A percentile compares a stretch with the other conserved stretches of the same genome.
These are phyloP conservation scores for Ceratopteris richardii DNA, from an alignment of 75 land plant genomes.

Conservation along the genomic window DNA sequence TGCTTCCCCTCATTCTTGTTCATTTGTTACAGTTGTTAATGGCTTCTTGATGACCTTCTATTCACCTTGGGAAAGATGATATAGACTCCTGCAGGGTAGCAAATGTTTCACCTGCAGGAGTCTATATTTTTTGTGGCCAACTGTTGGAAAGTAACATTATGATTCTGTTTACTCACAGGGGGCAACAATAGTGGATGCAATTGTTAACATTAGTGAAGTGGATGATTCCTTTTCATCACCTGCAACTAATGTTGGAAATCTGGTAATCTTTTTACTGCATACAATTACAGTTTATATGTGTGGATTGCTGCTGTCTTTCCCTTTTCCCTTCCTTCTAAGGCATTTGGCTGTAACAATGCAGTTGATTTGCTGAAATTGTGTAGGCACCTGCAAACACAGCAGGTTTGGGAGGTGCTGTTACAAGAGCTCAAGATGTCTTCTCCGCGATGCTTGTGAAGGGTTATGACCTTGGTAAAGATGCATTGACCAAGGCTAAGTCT, in stretches of 20 bases:
- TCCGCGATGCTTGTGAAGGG: slow-evolving; percentile 63
- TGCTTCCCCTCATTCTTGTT: background rate
- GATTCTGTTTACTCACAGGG: slow-evolving; percentile 39
- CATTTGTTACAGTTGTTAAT: background rate
- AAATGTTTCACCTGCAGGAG: too few species aligned
- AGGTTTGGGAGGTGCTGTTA: slow-evolving; percentile 24
- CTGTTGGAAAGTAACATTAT: too few species aligned
- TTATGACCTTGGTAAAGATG: slow-evolving; percentile 71
- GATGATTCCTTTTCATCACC: slow-evolving; percentile 28
- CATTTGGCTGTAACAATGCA: too few species aligned
- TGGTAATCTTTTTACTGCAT: too few species aligned
- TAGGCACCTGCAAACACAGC: too few species aligned
- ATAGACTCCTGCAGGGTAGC: too few species aligned
- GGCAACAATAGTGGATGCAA: slow-evolving; percentile 73
- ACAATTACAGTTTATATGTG: too few species aligned
- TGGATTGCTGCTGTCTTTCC: too few species aligned
- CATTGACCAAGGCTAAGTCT: slow-evolving; percentile 68
- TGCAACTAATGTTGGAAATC: too few species aligned
- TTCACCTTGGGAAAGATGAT: too few species aligned
- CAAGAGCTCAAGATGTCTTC: slow-evolving; percentile 68
- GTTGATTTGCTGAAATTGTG: background rate
- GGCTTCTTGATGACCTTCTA: background rate
- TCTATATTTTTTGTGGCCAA: too few species aligned
- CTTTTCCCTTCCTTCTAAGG: too few species aligned
- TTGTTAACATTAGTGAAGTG: slow-evolving; percentile 51